Percentiles rank a stretch among this genome's conserved stretches.
Conservation (phyloP, 169 alveolate species). For the Cyclospora cayetanensis region DNA sequence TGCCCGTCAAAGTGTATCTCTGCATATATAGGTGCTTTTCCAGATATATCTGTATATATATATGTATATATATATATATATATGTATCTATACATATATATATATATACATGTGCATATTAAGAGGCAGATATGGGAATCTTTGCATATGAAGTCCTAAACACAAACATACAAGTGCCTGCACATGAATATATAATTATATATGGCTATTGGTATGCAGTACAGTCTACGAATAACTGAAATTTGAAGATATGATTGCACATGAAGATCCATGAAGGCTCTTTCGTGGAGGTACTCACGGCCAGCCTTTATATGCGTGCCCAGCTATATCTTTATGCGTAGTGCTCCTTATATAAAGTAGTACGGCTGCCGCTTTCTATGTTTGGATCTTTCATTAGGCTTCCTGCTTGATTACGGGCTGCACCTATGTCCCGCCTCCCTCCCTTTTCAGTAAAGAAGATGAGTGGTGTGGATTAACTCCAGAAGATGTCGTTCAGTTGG, state of each 20-base stretch:
- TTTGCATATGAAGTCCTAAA: not conserved
- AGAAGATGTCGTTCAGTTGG: conserved; percentile 29
- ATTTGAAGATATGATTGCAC: not conserved
- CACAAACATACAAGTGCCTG: not conserved
- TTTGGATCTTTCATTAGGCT: conserved; percentile 26
- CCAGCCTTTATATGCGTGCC: not conserved
- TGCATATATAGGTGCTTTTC: not conserved
- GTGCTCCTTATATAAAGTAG: not conserved
- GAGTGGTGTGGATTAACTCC: conserved; percentile 48
- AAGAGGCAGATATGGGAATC: not conserved
- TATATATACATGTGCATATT: not conserved
- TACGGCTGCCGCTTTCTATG: not conserved
- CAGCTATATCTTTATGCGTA: too few relatives aligned
- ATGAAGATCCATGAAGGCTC: too few relatives aligned
- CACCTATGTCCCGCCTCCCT: conserved; percentile 12
- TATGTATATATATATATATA: not conserved
- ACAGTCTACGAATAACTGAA: not conserved
- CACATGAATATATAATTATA: not conserved
- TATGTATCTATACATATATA: not conserved
- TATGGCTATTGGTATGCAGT: not conserved
- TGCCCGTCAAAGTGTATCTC: not conserved
- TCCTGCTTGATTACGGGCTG: conserved; percentile 28
- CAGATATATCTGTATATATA: not conserved
- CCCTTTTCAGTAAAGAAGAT: conserved; percentile 46
- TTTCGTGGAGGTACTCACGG: not conserved